Evolutionary conservation across 1,284 basidiomycete species (phyloP), one percentile per base, ranked within the genome.

Genomic region (Cryptococcus jaspeensis): DNA sequence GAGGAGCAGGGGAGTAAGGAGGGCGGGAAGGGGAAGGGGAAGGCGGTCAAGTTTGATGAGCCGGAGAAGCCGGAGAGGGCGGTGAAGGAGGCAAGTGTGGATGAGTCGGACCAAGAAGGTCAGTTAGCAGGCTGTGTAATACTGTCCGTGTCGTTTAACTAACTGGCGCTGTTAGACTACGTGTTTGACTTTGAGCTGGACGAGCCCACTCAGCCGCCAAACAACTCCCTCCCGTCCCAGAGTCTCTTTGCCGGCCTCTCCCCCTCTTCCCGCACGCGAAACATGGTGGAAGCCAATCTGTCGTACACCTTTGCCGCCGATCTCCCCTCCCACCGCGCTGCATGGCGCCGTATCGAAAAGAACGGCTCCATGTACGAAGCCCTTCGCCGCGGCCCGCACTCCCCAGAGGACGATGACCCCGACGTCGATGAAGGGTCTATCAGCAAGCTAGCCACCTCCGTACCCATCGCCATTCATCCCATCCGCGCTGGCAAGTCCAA

Each of bases 141-240:
- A 8, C 2, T 12, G 28, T 48, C n/a, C n/a, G n/a, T n/a, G 22
- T 20, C 20, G 2, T 25, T 35, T 22, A 12, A 35, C 37, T 57
- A 16, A 52, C 23, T 2, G 40, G 18, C 44, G 44, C 35, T 11
- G 12, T 6, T 49, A 75, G 75, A 74, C 37, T 67, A 72, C 50
- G 74, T 78, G 16, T 78, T 78, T 49, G 76, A 78, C 47, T 73
- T 78, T 58, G 76, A 78, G 38, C 57, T 71, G 18, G 74, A 76
- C 32, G 69, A 70, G 38, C 23, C 36, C 23, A 32, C 46, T 37
- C 7, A 22, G 22, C n/a, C n/a, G 37, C 42, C 43, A 35, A 6
- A 39, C 38, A 23, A 53, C 28, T 37, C 37, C n/a, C 48, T 32
- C 47, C 47, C 50, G 36, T 15, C 36, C 20, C 52, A 9, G 28